Evolutionary conservation across 768 basidiomycete genomes (phyloP).

Genomic region (Mycena venus): DNA sequence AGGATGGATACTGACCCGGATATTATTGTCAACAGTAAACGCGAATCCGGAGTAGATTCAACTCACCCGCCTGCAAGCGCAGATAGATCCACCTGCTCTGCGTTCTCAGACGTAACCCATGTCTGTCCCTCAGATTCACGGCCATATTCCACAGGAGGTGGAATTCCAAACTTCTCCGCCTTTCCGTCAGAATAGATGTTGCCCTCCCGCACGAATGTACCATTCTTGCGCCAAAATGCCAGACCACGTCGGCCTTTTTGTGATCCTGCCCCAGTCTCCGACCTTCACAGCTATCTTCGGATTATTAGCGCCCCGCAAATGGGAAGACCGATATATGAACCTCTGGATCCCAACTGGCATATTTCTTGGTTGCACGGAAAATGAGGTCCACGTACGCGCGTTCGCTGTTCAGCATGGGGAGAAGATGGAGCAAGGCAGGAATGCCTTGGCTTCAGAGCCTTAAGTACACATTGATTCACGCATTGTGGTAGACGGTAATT

Average conservation of each 20-base stretch:
- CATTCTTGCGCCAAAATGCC: slow-evolving; percentile 40
- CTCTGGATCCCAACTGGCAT: slow-evolving; percentile 50
- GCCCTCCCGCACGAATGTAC: slow-evolving; percentile 46
- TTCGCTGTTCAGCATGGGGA: slow-evolving; percentile 33
- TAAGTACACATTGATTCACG: no score
- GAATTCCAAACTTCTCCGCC: slow-evolving; percentile 40
- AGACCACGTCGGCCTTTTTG: slow-evolving; percentile 26
- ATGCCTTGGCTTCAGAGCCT: no score
- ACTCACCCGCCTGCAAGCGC: slow-evolving; percentile 8
- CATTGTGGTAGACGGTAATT: no score
- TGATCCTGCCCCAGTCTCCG: slow-evolving; percentile 49
- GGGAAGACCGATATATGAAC: neutral
- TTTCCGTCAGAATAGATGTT: slow-evolving; percentile 46
- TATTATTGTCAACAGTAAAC: neutral
- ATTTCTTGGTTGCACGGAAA: slow-evolving; percentile 44
- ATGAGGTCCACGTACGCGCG: slow-evolving; percentile 47
- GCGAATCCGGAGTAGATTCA: neutral
- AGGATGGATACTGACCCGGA: slow-evolving; percentile 11
- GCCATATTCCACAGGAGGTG: slow-evolving; percentile 37
- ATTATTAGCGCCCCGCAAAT: no score
- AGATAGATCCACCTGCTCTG: slow-evolving; percentile 33
- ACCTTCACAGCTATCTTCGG: slow-evolving; percentile 30
- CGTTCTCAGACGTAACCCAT: slow-evolving; percentile 45
- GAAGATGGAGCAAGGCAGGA: neutral
- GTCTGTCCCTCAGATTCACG: slow-evolving; percentile 33